phyloP scores from a whole-genome alignment of 768 basidiomycete genomes.

The Lactifluus hygrophoroides region DNA sequence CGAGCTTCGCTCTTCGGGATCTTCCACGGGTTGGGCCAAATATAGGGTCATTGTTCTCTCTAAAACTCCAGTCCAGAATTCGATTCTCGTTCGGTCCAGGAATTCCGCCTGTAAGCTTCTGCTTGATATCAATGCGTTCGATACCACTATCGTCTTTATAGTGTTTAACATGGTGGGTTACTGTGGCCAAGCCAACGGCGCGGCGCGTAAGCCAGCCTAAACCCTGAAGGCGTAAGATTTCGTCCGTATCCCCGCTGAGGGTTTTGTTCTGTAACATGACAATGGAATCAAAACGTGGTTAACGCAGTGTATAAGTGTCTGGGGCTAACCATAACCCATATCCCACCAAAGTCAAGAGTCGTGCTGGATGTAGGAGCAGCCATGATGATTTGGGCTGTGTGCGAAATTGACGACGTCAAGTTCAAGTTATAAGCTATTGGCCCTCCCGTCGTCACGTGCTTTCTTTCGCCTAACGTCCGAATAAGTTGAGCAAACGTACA shows the following conservation, averaged over 20 bases:
- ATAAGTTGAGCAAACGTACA: no score
- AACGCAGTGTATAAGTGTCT: background rate
- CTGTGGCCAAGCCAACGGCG: constrained; percentile 43
- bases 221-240: constrained; percentile 62
- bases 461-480: no score
- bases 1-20: constrained; percentile 25
- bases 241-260: constrained; percentile 52
- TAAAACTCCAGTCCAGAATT: constrained; percentile 47
- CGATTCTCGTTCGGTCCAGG: constrained; percentile 49
- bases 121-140: constrained; percentile 61
- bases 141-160: constrained; percentile 48
- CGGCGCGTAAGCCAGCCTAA: constrained; percentile 64
- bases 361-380: constrained; percentile 54
- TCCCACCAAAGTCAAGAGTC: constrained; percentile 53
- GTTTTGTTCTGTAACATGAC: constrained; percentile 49
- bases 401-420: no score
- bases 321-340: constrained; percentile 50
- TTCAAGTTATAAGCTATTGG: no score
- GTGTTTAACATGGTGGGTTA: constrained; percentile 55
- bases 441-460: background rate
- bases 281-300: background rate
- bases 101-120: constrained; percentile 55
- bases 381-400: constrained; percentile 33
- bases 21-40: constrained; percentile 51
- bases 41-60: constrained; percentile 43